A percentile compares a stretch with the other conserved stretches of the same genome.
These are phyloP conservation scores for Beauveria australis DNA, from an alignment of 2,329 filamentous ascomycete genomes.

Conservation along the genomic window DNA sequence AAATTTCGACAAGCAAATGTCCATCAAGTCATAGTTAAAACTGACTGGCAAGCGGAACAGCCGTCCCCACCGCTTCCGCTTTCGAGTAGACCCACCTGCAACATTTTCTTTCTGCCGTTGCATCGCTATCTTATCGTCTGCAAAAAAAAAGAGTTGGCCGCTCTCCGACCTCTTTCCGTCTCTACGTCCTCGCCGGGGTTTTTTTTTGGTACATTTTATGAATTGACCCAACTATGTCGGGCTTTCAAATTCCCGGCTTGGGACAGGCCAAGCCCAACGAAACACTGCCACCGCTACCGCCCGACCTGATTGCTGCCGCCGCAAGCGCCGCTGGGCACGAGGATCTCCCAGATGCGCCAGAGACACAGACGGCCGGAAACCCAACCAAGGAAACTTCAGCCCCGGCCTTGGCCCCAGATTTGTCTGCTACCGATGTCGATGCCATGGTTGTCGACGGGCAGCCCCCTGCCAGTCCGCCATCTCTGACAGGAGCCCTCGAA, in stretches of 20 bases:
- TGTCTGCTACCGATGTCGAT: slow-evolving; percentile 16
- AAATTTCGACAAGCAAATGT: no score
- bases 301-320: slow-evolving; percentile 24
- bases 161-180: neutral
- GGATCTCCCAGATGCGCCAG: slow-evolving; percentile 16
- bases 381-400: neutral
- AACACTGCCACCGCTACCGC: slow-evolving; percentile 28
- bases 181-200: neutral
- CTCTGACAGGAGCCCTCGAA: slow-evolving; percentile 35
- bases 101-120: slow-evolving; percentile 9
- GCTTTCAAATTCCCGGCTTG: slow-evolving; percentile 35
- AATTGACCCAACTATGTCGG: slow-evolving; percentile 24
- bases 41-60: neutral
- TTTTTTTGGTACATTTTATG: neutral
- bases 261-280: slow-evolving; percentile 36
- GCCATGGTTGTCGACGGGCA: slow-evolving; percentile 29
- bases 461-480: slow-evolving; percentile 25
- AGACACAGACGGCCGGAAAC: slow-evolving; percentile 5
- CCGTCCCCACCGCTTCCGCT: slow-evolving; percentile 8
- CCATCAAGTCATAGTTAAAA: no score
- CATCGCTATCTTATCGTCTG: slow-evolving; percentile 4
- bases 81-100: neutral
- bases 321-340: slow-evolving; percentile 19
- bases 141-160: slow-evolving; percentile 1
- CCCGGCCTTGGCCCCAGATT: neutral